These are phyloP conservation scores for Haberlea rhodopensis DNA, from an alignment of 257 asterid genomes.

Conservation along the genomic window DNA sequence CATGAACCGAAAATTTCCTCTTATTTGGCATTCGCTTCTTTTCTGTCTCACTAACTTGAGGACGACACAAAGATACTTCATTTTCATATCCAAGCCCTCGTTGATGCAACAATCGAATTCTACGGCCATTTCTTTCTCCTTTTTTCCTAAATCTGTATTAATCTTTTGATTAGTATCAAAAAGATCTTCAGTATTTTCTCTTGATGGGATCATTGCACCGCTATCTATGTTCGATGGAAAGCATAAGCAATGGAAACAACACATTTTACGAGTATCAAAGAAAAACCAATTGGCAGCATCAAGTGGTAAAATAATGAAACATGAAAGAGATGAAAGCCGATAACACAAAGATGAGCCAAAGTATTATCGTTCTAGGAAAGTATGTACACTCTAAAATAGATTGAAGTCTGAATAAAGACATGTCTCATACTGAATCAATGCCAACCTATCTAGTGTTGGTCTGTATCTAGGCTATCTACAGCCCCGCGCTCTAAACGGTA, in stretches of 20 bases:
- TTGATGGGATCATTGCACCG: slow-evolving; percentile 20
- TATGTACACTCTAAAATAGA: no score
- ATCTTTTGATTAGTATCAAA: slow-evolving; percentile 24
- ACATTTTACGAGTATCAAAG: neutral
- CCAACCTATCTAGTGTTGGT: no score
- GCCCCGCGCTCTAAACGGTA: no score
- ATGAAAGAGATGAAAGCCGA: no score
- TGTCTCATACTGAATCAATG: no score
- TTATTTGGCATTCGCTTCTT: slow-evolving; percentile 28
- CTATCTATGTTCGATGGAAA: slow-evolving; percentile 16
- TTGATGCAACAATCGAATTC: slow-evolving; percentile 24
- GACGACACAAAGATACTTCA: slow-evolving; percentile 34
- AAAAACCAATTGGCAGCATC: no score
- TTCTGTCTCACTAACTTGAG: slow-evolving; percentile 22
- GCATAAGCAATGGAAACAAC: slow-evolving; percentile 4
- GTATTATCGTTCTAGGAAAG: neutral
- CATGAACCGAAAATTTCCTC: slow-evolving; percentile 22
- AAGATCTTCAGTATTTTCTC: slow-evolving; percentile 20
- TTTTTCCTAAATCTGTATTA: slow-evolving; percentile 25
- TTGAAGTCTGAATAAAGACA: no score
- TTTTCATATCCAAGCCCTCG: slow-evolving; percentile 31
- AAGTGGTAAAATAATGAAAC: no score
- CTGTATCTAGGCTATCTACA: no score
- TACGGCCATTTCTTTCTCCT: slow-evolving; percentile 20
- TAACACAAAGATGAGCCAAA: neutral